Percentiles rank a stretch among this genome's conserved stretches.
These are phyloP conservation scores for Solioccasus polychromus DNA, from an alignment of 768 basidiomycete species.

Conservation along the genomic window DNA sequence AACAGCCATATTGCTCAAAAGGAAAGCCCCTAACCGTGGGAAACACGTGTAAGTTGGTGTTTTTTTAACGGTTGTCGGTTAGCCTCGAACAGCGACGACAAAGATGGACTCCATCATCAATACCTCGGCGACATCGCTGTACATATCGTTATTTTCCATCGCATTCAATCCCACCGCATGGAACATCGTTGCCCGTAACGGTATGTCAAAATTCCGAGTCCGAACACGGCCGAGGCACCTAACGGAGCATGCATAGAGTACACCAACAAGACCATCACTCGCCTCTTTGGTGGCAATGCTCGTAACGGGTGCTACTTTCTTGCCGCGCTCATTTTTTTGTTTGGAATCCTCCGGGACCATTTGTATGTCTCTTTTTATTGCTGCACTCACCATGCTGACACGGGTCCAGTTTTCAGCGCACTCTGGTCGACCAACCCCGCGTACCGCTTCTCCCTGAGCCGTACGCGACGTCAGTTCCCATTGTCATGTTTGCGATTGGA, in stretches of 20 bases:
- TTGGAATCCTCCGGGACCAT: constrained; percentile 82
- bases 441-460: constrained; percentile 64
- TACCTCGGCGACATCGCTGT: constrained; percentile 60
- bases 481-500: constrained; percentile 62
- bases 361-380: constrained; percentile 52
- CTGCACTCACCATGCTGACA: neutral
- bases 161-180: constrained; percentile 92
- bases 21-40: no score
- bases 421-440: constrained; percentile 74
- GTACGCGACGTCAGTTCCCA: constrained; percentile 56
- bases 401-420: constrained; percentile 62
- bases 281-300: constrained; percentile 72
- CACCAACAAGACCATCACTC: constrained; percentile 84
- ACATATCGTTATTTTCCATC: constrained; percentile 64
- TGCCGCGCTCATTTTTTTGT: constrained; percentile 77
- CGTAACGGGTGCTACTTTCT: constrained; percentile 84
- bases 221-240: no score
- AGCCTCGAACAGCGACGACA: no score
- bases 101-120: constrained; percentile 50
- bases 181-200: constrained; percentile 94
- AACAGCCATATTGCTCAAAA: no score
- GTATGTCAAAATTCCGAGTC: constrained; percentile 40
- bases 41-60: constrained; percentile 11
- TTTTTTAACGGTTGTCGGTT: no score
- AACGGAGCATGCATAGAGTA: constrained; percentile 50